phyloP scores from a whole-genome alignment of 2,329 filamentous ascomycete genomes.

The Elsinoe batatas region DNA sequence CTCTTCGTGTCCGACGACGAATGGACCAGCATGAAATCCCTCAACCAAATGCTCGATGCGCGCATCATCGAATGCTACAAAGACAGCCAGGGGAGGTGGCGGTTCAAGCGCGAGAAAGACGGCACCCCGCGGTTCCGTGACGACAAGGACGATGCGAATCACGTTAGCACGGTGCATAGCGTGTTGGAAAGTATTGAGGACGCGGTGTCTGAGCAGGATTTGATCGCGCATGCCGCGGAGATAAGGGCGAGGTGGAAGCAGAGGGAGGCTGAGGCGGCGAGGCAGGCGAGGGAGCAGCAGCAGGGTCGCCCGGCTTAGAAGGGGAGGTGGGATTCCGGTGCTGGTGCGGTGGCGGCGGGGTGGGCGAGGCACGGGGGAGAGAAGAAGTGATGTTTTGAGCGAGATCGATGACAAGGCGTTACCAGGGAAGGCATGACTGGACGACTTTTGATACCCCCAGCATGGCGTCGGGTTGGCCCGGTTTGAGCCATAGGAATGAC shows the following conservation, averaged over 20 bases:
- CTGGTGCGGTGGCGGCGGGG: background rate
- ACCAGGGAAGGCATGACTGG: background rate
- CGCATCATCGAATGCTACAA: slow-evolving; percentile 84
- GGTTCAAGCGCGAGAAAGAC: slow-evolving; percentile 48
- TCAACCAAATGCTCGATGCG: slow-evolving; percentile 69
- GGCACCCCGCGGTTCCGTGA: slow-evolving; percentile 69
- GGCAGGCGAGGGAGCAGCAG: slow-evolving; percentile 15
- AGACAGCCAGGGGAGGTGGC: slow-evolving; percentile 67
- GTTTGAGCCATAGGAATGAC: background rate
- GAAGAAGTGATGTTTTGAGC: background rate
- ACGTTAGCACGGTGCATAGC: slow-evolving; percentile 71
- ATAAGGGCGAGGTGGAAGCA: slow-evolving; percentile 77
- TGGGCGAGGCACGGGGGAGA: background rate
- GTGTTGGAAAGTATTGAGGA: slow-evolving; percentile 87
- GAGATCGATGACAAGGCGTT: background rate
- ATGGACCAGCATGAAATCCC: slow-evolving; percentile 70
- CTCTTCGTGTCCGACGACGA: slow-evolving; percentile 64
- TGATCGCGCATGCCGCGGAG: slow-evolving; percentile 56
- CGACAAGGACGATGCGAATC: slow-evolving; percentile 86
- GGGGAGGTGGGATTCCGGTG: background rate
- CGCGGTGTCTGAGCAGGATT: slow-evolving; percentile 70
- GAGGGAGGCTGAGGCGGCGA: slow-evolving; percentile 35
- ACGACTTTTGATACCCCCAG: background rate
- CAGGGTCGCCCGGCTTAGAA: background rate
- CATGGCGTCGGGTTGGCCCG: background rate